Evolutionary conservation across 2,329 filamentous ascomycete species (phyloP), one percentile per base, ranked within the genome.

Genomic region (Penicillium corylophilum): DNA sequence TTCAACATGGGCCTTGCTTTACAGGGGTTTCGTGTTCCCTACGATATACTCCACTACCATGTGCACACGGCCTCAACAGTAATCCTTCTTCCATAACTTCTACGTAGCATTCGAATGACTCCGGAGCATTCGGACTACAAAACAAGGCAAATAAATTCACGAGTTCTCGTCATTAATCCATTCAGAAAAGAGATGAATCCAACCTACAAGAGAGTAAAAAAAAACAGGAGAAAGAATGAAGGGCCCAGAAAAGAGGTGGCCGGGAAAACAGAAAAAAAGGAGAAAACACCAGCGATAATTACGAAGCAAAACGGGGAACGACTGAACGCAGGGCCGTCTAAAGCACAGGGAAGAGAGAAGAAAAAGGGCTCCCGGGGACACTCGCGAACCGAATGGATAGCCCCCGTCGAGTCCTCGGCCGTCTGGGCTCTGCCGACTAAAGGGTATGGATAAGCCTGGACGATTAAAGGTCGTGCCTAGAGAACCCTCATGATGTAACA

Each of bases 151-250:
- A n/a, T n/a, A 52, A 59, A 54, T 59, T 59, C 58, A 56, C 64
- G 63, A 59, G 59, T 67, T 62, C 63, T 69, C 62, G 64, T 64
- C 67, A 69, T 71, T 71, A 71, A 63, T 68, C 56, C 65, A 64
- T 67, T 69, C 63, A 63, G 44, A 65, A 38, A 41, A 63, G 59
- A 62, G 60, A 65, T 57, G 60, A 66, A 63, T 67, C 67, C 67
- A 70, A 70, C 63, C 59, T 66, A 66, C 61, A 60, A 62, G 49
- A 51, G 44, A 42, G 40, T 50, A 54, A 51, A 50, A 55, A 53
- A 57, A 51, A 48, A 56, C 44, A 58, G 33, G 38, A 50, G 45
- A n/a, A n/a, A 38, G 42, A 57, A 52, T 46, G 53, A 48, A 47
- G 51, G 52, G 49, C 44, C 48, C 45, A 53, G 46, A 49, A 42